A percentile compares a stretch with the other conserved stretches of the same genome.
These are phyloP conservation scores for Fusarium circinatum DNA, from an alignment of 2,329 filamentous ascomycete species.

Conservation along the genomic window DNA sequence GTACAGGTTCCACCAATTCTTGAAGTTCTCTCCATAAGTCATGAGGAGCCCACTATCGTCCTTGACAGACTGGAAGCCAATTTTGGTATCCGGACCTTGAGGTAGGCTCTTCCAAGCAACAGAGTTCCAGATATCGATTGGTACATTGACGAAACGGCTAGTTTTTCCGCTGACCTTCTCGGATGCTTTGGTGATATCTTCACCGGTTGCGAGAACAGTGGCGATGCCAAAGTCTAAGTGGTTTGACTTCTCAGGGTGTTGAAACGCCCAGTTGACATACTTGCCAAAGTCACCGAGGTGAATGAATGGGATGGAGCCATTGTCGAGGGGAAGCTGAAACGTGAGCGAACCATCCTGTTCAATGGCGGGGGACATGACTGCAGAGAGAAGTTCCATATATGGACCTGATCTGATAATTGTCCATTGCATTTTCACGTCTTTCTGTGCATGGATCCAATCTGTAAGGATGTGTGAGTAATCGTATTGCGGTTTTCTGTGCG, in stretches of 20 bases:
- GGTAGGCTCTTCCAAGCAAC: not conserved
- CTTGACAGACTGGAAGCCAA: not conserved
- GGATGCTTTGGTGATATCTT: not conserved
- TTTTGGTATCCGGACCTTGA: accelerated
- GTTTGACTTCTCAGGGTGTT: not conserved
- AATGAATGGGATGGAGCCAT: not conserved
- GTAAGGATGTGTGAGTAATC: not conserved
- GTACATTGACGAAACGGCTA: not conserved
- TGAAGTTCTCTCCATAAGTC: not conserved
- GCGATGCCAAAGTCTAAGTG: not conserved
- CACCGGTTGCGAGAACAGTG: not conserved
- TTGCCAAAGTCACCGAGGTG: not conserved
- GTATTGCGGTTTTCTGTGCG: no score
- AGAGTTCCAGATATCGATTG: not conserved
- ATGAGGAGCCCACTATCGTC: not conserved
- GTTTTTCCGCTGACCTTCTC: not conserved
- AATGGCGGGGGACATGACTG: not conserved
- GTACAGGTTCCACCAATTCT: not conserved
- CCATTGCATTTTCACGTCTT: not conserved
- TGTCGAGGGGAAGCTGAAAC: not conserved
- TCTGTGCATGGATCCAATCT: not conserved
- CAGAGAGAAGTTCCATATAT: not conserved
- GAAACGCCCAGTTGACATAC: not conserved
- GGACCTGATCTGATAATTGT: not conserved
- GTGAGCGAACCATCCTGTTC: not conserved